Conservation (phyloP, 306 rosid species). For the Vachellia pachyceras region DNA sequence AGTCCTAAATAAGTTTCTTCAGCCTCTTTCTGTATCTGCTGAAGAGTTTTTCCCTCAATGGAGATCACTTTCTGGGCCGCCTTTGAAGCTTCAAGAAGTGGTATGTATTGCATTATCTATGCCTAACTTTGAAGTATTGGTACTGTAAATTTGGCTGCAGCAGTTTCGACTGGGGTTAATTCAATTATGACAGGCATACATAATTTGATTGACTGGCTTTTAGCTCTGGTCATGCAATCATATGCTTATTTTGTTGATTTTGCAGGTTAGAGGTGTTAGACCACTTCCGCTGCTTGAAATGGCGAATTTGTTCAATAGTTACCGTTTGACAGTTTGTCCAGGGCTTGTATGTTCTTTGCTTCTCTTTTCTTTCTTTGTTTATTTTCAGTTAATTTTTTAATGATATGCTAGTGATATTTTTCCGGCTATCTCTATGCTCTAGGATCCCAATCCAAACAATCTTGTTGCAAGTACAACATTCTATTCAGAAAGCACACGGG, state of each 20-base stretch:
- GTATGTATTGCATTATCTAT: slow-evolving; percentile 53
- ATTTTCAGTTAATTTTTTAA: slow-evolving; percentile 25
- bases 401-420: slow-evolving; percentile 15
- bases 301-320: slow-evolving; percentile 77
- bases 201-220: slow-evolving; percentile 6
- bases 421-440: slow-evolving; percentile 36
- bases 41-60: slow-evolving; percentile 98
- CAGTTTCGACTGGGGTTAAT: slow-evolving; percentile 1
- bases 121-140: slow-evolving; percentile 18
- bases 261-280: slow-evolving; percentile 96
- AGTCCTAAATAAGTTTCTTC: slow-evolving; percentile 90
- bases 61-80: slow-evolving; percentile 96
- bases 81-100: slow-evolving; percentile 99
- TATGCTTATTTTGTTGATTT: slow-evolving; percentile 42
- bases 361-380: slow-evolving; percentile 28
- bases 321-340: slow-evolving; percentile 74
- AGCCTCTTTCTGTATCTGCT: slow-evolving; percentile 76
- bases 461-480: slow-evolving; percentile 88
- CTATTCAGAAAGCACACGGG: slow-evolving; percentile 88
- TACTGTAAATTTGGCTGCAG: slow-evolving; percentile 7
- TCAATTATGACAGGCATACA: neutral
- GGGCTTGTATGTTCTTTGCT: slow-evolving; percentile 72
- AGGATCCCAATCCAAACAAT: slow-evolving; percentile 99
- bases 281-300: slow-evolving; percentile 86
- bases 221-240: slow-evolving; percentile 32